phyloP scores from a whole-genome alignment of 352 stramenopile species.

The Globisporangium cylindrosporum region DNA sequence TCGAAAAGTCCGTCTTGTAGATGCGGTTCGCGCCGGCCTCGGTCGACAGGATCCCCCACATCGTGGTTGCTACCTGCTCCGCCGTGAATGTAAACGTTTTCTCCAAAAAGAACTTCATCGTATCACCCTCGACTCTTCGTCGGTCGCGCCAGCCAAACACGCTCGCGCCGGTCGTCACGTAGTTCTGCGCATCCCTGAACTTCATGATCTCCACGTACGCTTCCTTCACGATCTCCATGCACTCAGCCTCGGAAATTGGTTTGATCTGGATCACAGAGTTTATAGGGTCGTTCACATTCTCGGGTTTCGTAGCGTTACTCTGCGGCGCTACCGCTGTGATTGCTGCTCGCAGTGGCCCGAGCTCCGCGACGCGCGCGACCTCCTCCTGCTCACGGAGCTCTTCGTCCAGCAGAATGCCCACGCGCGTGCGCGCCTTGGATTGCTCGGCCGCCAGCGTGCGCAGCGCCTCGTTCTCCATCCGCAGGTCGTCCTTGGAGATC shows the following conservation, averaged over 20 bases:
- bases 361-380: neutral
- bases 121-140: conserved; percentile 41
- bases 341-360: neutral
- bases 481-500: conserved; percentile 52
- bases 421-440: conserved; percentile 47
- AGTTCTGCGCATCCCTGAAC: conserved; percentile 39
- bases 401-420: conserved; percentile 57
- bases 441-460: conserved; percentile 49
- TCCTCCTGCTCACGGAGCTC: conserved; percentile 39
- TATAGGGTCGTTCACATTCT: neutral
- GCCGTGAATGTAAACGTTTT: conserved; percentile 54
- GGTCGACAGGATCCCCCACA: conserved; percentile 63
- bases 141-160: conserved; percentile 70
- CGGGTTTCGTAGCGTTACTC: conserved; percentile 10
- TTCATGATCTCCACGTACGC: conserved; percentile 43
- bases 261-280: conserved; percentile 21
- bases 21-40: conserved; percentile 52
- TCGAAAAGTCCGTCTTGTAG: conserved; percentile 52
- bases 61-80: conserved; percentile 35
- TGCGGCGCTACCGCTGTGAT: neutral
- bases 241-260: conserved; percentile 43
- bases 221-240: conserved; percentile 37
- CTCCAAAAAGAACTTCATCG: conserved; percentile 60
- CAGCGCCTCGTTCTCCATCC: conserved; percentile 56
- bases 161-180: conserved; percentile 41